phyloP scores from a whole-genome alignment of 352 stramenopile genomes.

The Pythium oligandrum region DNA sequence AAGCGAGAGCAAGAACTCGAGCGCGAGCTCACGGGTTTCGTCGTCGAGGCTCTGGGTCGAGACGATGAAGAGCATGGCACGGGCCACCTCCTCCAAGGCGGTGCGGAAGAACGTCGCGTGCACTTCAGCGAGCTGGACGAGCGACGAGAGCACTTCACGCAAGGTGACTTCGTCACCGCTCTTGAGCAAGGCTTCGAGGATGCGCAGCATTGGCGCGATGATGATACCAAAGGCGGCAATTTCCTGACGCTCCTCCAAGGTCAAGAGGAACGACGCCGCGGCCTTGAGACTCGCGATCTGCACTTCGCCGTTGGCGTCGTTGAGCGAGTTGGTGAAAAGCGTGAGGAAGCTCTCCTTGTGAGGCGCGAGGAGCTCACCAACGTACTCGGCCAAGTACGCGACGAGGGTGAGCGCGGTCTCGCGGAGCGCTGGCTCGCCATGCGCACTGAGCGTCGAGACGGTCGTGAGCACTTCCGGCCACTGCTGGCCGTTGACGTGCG shows the following conservation, averaged over 20 bases:
- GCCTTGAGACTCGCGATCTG: constrained; percentile 74
- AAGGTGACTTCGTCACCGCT: constrained; percentile 56
- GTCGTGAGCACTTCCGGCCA: constrained; percentile 72
- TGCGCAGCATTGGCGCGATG: constrained; percentile 66
- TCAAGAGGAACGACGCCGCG: constrained; percentile 63
- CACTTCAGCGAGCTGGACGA: constrained; percentile 72
- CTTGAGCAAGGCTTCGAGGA: constrained; percentile 64
- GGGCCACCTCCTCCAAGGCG: constrained; percentile 59
- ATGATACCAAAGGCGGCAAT: constrained; percentile 65
- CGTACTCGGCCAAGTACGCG: constrained; percentile 69
- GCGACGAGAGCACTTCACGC: constrained; percentile 63
- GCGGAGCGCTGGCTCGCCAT: constrained; percentile 52
- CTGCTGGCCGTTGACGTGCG: constrained; percentile 38
- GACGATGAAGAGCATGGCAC: constrained; percentile 78
- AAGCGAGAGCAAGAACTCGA: constrained; percentile 80
- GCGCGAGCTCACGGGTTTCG: constrained; percentile 72
- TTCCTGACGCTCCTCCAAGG: constrained; percentile 66
- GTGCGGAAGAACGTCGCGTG: constrained; percentile 82
- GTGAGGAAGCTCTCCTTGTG: constrained; percentile 81
- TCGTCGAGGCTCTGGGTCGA: constrained; percentile 55
- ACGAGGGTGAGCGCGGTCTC: constrained; percentile 78
- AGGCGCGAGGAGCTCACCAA: constrained; percentile 49
- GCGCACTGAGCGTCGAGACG: constrained; percentile 54
- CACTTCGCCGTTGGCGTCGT: constrained; percentile 55
- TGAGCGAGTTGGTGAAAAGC: constrained; percentile 69